phyloP scores from a whole-genome alignment of 495 filamentous ascomycete genomes.

The Daldinia caldariorum region DNA sequence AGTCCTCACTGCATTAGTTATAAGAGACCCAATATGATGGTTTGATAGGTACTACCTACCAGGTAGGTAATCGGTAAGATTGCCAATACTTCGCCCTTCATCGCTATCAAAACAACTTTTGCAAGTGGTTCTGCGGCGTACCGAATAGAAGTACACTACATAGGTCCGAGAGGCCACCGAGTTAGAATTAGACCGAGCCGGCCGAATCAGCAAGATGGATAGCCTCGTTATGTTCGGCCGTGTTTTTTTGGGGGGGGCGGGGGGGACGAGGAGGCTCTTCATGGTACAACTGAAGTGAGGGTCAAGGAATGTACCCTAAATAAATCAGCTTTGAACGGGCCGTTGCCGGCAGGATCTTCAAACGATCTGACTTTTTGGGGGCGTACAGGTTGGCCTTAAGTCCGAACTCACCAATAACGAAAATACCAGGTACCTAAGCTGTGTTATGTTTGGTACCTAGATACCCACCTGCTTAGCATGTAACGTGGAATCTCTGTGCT shows the following conservation, averaged over 20 bases:
- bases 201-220: slow-evolving; percentile 6
- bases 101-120: not conserved
- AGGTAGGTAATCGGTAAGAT: too few species aligned
- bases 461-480: not conserved
- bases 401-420: too few species aligned
- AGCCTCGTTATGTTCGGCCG: slow-evolving; percentile 23
- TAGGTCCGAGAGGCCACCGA: slow-evolving; percentile 33
- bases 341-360: slow-evolving; percentile 39
- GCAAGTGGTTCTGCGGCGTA: slow-evolving; percentile 25
- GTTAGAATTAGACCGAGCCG: slow-evolving; percentile 19
- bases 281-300: not conserved
- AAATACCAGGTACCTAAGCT: too few species aligned
- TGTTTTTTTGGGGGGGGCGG: slow-evolving; percentile 18
- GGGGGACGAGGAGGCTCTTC: slow-evolving; percentile 5
- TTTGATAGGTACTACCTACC: not conserved
- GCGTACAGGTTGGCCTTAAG: slow-evolving; percentile 16
- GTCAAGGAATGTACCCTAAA: slow-evolving; percentile 6
- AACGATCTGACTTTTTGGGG: slow-evolving; percentile 34
- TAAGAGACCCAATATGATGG: not conserved
- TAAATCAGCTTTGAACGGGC: slow-evolving; percentile 15
- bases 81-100: not conserved
- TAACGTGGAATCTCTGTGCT: not conserved
- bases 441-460: not conserved
- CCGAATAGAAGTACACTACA: slow-evolving; percentile 8
- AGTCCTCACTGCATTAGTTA: not conserved